Percentiles rank a stretch among this genome's conserved stretches.
phyloP scores from a whole-genome alignment of 352 stramenopile species.

The Phytophthora uliginosa region DNA sequence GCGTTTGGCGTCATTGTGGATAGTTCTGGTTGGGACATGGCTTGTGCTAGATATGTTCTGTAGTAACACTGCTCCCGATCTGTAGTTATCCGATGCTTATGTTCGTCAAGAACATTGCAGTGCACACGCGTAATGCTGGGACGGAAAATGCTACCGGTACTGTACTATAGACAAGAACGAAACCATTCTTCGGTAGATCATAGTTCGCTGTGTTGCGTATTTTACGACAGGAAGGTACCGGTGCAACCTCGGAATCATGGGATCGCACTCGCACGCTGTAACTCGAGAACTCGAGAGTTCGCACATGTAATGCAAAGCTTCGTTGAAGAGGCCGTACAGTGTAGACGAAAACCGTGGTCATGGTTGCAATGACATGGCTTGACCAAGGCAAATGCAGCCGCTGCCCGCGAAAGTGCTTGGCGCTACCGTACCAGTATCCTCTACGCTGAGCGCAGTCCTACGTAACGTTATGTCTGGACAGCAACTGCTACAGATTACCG shows the following conservation, averaged over 20 bases:
- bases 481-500: background rate
- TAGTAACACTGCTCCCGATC: background rate
- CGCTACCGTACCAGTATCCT: too few relatives aligned
- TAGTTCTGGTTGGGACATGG: constrained; percentile 12
- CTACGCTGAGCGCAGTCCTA: background rate
- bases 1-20: background rate
- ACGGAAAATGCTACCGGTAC: too few relatives aligned
- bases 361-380: background rate
- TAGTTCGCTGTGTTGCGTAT: background rate
- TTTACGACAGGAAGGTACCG: too few relatives aligned
- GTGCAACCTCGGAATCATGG: too few relatives aligned
- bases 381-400: too few relatives aligned
- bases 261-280: too few relatives aligned
- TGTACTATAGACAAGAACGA: background rate
- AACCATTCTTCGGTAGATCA: too few relatives aligned
- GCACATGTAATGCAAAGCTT: too few relatives aligned
- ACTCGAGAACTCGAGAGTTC: too few relatives aligned
- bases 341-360: background rate
- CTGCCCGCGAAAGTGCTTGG: too few relatives aligned
- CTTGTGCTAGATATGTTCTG: background rate
- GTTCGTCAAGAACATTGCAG: background rate
- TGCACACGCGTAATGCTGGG: background rate
- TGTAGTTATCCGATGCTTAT: background rate
- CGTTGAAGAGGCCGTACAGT: background rate
- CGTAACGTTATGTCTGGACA: too few relatives aligned